Percentiles rank a stretch among this genome's conserved stretches.
Evolutionary conservation across 805 yeast species (phyloP).

Genomic region (Sugiyamaella americana): DNA sequence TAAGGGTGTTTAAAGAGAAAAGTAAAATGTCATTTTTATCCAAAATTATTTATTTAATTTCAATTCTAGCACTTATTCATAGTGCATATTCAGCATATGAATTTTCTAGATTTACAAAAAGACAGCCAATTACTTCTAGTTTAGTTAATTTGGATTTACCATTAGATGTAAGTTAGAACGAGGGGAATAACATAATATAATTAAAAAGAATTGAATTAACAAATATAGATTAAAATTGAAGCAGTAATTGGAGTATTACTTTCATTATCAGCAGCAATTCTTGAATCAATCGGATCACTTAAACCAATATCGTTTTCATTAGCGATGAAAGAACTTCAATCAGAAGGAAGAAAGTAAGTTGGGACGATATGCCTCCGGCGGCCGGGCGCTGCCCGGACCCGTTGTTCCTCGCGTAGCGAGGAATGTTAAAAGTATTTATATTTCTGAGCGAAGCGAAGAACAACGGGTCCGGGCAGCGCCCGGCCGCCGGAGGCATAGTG

Average conservation of each 20-base stretch:
- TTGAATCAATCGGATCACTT: slow-evolving; percentile 33
- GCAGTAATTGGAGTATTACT: slow-evolving; percentile 43
- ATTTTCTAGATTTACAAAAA: slow-evolving; percentile 20
- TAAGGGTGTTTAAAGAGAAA: too few species aligned
- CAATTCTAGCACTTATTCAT: slow-evolving; percentile 19
- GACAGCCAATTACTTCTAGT: slow-evolving; percentile 11
- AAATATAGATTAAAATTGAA: slow-evolving; percentile 41
- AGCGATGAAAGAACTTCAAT: slow-evolving; percentile 44
- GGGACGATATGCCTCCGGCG: neutral
- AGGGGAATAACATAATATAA: neutral
- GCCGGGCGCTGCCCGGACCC: neutral
- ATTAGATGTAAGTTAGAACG: slow-evolving; percentile 18
- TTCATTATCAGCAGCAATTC: slow-evolving; percentile 33
- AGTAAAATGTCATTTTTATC: slow-evolving; percentile 10
- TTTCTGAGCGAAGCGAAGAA: neutral
- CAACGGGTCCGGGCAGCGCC: neutral
- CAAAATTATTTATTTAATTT: slow-evolving; percentile 14
- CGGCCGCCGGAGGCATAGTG: neutral
- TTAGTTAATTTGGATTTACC: slow-evolving; percentile 15
- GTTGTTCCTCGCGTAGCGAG: neutral
- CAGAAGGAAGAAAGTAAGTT: slow-evolving; percentile 37
- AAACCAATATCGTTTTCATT: slow-evolving; percentile 44
- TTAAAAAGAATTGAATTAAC: too few species aligned
- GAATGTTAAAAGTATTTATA: too few species aligned
- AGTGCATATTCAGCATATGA: slow-evolving; percentile 27